Base-by-base conservation (phyloP, 1,139 yeast species). In the Debaryomyces robertsiae region DNA sequence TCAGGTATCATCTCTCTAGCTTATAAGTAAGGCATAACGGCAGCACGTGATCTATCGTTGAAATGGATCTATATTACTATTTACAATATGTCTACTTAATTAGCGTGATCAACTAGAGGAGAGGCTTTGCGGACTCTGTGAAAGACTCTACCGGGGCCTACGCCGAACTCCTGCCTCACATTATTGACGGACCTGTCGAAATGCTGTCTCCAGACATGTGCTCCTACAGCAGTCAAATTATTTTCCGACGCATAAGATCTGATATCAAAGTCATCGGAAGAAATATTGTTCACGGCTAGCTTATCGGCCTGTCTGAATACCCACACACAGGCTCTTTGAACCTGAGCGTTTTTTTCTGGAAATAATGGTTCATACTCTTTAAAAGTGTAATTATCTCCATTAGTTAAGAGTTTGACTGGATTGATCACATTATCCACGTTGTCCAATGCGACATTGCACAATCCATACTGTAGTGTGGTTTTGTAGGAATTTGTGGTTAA, bases 321-420 rank as follows among this genome's bases (percentile, higher is more conserved):
- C 96, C 98, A 90, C 36, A 89, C 80, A 43, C 89, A 82, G 43
- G 86, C 84, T 63, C 98, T 80, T 65, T 93, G 97, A 25, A 71
- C 70, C 23, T 86, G 86, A 6, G 85, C 75, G 61, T 94, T 93
- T 66, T 87, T 87, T 59, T 91, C 98, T 10, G 98, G 96, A 27
- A 80, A 78, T 39, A 96, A 89, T 18, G 98, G 97, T 29, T 74
- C 58, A 58, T 89, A 93, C n/a, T 77, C 73, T 39, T 73, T 66
- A 48, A 86, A 69, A 36, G 77, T 80, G 35, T 49, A 47, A 17
- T 55, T 50, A 3, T 64, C 72, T 40, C 64, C 74, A 15, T 77
- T 62, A 13, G 60, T 58, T 46, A 77, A 59, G 39, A 69, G 53
- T 50, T 71, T 77, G 33, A 66, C 60, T 19, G 83, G 71, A 49